Conservation (phyloP, 805 yeast species). For the Lipomyces starkeyi region DNA sequence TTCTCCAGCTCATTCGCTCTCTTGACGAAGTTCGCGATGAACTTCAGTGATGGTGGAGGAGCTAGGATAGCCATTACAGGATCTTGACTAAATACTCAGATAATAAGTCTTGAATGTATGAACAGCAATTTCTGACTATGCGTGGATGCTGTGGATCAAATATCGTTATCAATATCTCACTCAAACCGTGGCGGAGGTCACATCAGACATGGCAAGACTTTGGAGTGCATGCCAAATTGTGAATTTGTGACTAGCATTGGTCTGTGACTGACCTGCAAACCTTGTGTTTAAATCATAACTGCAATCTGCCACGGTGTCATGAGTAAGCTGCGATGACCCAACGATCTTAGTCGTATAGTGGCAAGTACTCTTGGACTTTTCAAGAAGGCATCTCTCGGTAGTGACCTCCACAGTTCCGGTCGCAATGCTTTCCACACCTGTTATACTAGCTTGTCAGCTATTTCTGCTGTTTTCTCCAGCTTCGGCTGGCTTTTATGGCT, state of each 20-base stretch:
- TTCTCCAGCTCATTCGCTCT: constrained; percentile 63
- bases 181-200: too few species aligned
- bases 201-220: too few species aligned
- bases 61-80: constrained; percentile 6
- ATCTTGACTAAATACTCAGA: neutral
- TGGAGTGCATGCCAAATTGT: too few species aligned
- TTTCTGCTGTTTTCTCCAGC: neutral
- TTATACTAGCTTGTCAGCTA: neutral
- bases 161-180: too few species aligned
- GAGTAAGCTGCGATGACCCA: too few species aligned
- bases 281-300: too few species aligned
- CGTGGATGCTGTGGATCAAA: neutral
- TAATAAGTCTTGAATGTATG: neutral
- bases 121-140: neutral
- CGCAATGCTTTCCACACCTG: constrained; percentile 1
- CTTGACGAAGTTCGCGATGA: constrained; percentile 55
- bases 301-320: too few species aligned
- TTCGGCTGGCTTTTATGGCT: constrained; percentile 47
- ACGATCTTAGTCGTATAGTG: too few species aligned
- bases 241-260: too few species aligned
- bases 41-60: constrained; percentile 34
- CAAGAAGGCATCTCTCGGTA: too few species aligned
- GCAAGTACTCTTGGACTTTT: too few species aligned
- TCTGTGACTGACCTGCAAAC: too few species aligned
- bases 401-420: neutral